Evolutionary conservation across 2,329 filamentous ascomycete species (phyloP), one percentile per base, ranked within the genome.

Genomic region (Alternaria arbusti): DNA sequence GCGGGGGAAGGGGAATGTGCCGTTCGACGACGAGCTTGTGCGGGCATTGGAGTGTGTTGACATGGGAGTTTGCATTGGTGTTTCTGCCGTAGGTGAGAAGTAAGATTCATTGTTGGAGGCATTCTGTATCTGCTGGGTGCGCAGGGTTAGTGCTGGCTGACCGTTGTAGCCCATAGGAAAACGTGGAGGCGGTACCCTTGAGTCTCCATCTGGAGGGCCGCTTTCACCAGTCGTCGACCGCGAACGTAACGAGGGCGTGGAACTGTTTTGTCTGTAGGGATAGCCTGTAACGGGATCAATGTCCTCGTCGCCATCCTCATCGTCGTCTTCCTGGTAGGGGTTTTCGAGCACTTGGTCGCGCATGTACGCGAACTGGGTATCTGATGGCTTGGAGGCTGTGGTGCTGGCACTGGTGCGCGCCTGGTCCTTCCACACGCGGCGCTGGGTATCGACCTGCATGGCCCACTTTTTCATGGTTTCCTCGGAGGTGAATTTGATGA

Each of bases 381-480:
- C 84, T 20, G 87, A 89, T 6, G 86, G 87, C 60, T 73, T 86
- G 50, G 77, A 87, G n/a, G 66, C 86, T 76, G 65, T 72, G 13
- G 76, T 81, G 77, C 78, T 83, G 77, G 75, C 82, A 57, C 79
- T 81, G 23, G 77, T 85, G 82, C 84, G 89, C 88, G 82, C 70
- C 47, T 78, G 72, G 40, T 86, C 84, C 61, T 79, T 79, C 72
- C 83, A 84, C 9, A 83, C 80, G 47, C 84, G 80, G 64, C 93
- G 87, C 80, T 97, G 94, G 3, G 83, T 85, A 69, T 97, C 92
- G 25, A 97, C 88, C 44, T 92, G 89, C 9, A 85, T 84, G 26
- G 91, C 90, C 96, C 96, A 99, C 77, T 95, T 97, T 80, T 91
- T 94, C 90, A 98, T 94, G 13, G 86, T 89, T 70, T 97, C 94